Percentiles rank a stretch among this genome's conserved stretches.
Conservation (phyloP, 805 yeast species). For the Lipomyces starkeyi region DNA sequence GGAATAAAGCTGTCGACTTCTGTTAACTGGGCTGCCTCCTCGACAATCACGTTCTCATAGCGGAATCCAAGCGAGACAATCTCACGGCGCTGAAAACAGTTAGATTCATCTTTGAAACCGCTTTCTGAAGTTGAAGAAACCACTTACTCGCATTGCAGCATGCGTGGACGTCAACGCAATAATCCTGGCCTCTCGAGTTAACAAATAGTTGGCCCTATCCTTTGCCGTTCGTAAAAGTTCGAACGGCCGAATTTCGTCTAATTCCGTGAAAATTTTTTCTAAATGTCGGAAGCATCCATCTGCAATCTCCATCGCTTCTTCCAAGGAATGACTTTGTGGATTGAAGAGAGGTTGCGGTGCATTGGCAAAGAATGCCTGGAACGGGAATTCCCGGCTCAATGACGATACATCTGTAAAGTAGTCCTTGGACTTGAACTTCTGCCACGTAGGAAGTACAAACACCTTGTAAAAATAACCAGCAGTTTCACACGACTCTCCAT, state of each 20-base stretch:
- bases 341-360: slow-evolving; percentile 37
- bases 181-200: slow-evolving; percentile 44
- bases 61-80: slow-evolving; percentile 35
- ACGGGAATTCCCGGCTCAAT: slow-evolving; percentile 32
- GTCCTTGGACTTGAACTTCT: slow-evolving; percentile 19
- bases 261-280: slow-evolving; percentile 40
- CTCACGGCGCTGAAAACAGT: slow-evolving; percentile 20
- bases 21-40: slow-evolving; percentile 47
- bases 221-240: slow-evolving; percentile 35
- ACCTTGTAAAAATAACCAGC: slow-evolving; percentile 46
- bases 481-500: slow-evolving; percentile 50
- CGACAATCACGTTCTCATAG: slow-evolving; percentile 46
- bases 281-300: slow-evolving; percentile 38
- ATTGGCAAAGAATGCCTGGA: slow-evolving; percentile 32
- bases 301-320: slow-evolving; percentile 30
- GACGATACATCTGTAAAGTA: neutral
- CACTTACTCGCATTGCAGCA: slow-evolving; percentile 35
- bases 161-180: slow-evolving; percentile 43
- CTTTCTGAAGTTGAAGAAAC: neutral
- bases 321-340: slow-evolving; percentile 19
- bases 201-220: slow-evolving; percentile 41
- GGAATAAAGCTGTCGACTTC: slow-evolving; percentile 47
- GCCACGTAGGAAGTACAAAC: slow-evolving; percentile 41
- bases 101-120: no score
- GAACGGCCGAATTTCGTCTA: slow-evolving; percentile 44